Base-by-base conservation (phyloP, 805 yeast species). In the Yarrowia keelungensis region DNA sequence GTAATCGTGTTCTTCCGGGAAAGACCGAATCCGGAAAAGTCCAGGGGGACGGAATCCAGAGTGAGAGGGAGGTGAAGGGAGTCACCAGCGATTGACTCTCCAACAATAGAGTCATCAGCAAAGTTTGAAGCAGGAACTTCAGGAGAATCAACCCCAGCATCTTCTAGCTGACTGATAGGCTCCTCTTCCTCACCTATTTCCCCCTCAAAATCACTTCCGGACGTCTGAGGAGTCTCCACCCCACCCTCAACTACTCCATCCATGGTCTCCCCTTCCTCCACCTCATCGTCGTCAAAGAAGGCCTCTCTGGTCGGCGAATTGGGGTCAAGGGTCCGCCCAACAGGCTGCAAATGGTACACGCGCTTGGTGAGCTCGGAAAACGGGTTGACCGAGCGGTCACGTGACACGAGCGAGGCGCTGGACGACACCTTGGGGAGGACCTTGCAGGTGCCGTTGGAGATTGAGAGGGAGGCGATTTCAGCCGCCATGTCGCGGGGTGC, bases 1-100 rank as follows among this genome's bases (percentile, higher is more conserved):
- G 51, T 53, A 41, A 65, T 65, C 32, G 68, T 65, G 68, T 65
- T 65, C 15, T 65, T 65, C 3, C 68, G 59, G 2, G 43, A 41
- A 22, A 65, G 50, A 9, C 51, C 53, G 5, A 65, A 41, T 0
- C 49, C 59, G 19, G 68, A 64, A 8, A 61, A 61, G 22, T 61
- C 67, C 3, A 61, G 54, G 1, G 67, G 67, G 8, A 36, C 46
- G 8, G 45, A 46, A 26, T 45, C 67, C 8, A 56, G 45, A 8
- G 32, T 8, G 3, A 56, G 49, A 42, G 64, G 14, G n/a, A 56
- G 46, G 11, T 46, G 53, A 0, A 50, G 56, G 3, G 42, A 36
- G n/a, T 51, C 58, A 12, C 19, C 19, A 19, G 19, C 19, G 19
- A 19, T 19, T 19, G 19, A 19, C 19, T 53, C 38, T 19, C 58